Percentiles rank a stretch among this genome's conserved stretches.
Evolutionary conservation across 805 yeast species (phyloP).

Genomic region (Lachancea thermotolerans): DNA sequence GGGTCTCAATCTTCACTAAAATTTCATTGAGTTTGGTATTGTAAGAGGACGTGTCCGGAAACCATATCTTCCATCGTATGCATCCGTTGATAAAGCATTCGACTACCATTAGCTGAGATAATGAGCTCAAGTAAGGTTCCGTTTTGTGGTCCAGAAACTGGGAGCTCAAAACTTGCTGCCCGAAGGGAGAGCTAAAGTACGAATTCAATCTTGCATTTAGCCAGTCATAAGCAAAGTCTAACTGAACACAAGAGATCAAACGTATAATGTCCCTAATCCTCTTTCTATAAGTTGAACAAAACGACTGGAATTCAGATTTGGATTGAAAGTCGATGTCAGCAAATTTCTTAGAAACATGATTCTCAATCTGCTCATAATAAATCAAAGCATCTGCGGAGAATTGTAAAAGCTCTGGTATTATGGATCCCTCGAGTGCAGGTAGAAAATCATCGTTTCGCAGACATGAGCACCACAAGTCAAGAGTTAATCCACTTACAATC

Average conservation of each 20-base stretch:
- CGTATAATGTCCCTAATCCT: conserved; percentile 88
- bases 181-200: conserved; percentile 66
- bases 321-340: conserved; percentile 87
- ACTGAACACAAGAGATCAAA: conserved; percentile 76
- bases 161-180: conserved; percentile 53
- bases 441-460: conserved; percentile 72
- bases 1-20: conserved; percentile 51
- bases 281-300: conserved; percentile 71
- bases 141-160: conserved; percentile 48
- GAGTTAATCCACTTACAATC: conserved; percentile 81
- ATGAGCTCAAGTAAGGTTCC: conserved; percentile 68
- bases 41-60: conserved; percentile 41
- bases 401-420: conserved; percentile 60
- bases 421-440: conserved; percentile 39
- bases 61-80: conserved; percentile 94
- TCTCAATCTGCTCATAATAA: conserved; percentile 64
- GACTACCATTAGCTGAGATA: conserved; percentile 76
- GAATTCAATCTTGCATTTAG: conserved; percentile 62
- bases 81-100: conserved; percentile 90
- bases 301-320: conserved; percentile 67
- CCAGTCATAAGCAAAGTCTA: conserved; percentile 79
- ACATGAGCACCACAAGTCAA: conserved; percentile 92
- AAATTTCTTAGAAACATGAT: conserved; percentile 55
- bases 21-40: conserved; percentile 47
- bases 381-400: conserved; percentile 72